Evolutionary conservation across 768 basidiomycete species (phyloP).

Genomic region (Tricholoma flavovirens): DNA sequence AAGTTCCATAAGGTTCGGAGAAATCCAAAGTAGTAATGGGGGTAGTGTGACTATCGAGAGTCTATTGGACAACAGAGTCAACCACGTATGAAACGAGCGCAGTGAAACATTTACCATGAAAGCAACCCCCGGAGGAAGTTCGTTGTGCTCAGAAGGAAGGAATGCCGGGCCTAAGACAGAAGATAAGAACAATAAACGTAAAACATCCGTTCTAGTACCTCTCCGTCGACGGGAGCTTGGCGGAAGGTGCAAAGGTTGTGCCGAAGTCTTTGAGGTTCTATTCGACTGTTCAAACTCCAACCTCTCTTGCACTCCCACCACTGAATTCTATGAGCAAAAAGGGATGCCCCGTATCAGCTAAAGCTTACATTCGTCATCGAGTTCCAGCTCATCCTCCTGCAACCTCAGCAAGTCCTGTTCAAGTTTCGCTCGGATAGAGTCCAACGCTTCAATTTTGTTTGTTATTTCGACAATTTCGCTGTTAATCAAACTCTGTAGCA

Average conservation of each 20-base stretch:
- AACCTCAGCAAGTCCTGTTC: constrained; percentile 79
- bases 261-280: constrained; percentile 24
- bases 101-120: constrained; percentile 71
- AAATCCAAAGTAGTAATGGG: constrained; percentile 90
- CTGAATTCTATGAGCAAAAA: constrained; percentile 33
- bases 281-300: constrained; percentile 60
- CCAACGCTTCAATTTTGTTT: constrained; percentile 81
- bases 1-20: constrained; percentile 92
- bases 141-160: constrained; percentile 95
- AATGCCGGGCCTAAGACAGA: constrained; percentile 74
- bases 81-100: constrained; percentile 5
- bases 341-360: neutral
- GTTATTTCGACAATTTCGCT: constrained; percentile 87
- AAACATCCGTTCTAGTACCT: constrained; percentile 33
- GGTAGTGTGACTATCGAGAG: constrained; percentile 72
- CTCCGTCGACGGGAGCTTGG: constrained; percentile 66
- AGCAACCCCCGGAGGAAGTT: constrained; percentile 87
- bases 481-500: constrained; percentile 68
- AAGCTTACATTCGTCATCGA: constrained; percentile 89
- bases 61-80: constrained; percentile 38
- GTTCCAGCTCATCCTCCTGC: constrained; percentile 92
- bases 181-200: neutral
- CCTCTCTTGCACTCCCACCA: constrained; percentile 86
- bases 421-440: constrained; percentile 71
- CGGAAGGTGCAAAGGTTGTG: constrained; percentile 40